Conservation (phyloP, 2,329 filamentous ascomycete species). For the Penicillium sumatraense region DNA sequence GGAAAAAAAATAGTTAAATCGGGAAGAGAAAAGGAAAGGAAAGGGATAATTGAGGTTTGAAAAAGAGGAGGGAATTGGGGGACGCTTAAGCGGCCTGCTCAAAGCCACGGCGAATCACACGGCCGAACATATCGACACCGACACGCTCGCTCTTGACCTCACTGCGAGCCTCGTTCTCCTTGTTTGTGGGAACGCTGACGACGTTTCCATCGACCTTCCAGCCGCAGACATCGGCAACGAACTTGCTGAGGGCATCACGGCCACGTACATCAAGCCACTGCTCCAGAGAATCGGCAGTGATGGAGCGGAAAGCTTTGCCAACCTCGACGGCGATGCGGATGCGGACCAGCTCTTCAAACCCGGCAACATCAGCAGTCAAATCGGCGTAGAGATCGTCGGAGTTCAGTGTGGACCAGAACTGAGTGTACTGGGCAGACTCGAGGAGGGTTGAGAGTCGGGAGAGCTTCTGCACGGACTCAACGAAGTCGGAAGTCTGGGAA, state of each 20-base stretch:
- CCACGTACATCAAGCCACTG: conserved; percentile 73
- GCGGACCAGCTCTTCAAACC: conserved; percentile 93
- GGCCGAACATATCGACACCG: conserved; percentile 54
- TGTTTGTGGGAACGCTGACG: conserved; percentile 84
- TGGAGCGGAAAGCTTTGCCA: conserved; percentile 77
- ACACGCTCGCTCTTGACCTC: conserved; percentile 95
- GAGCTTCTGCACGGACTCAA: conserved; percentile 90
- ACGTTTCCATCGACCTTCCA: conserved; percentile 73
- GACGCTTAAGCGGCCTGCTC: conserved; percentile 72
- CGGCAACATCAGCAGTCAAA: conserved; percentile 88
- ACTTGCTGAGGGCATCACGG: conserved; percentile 72
- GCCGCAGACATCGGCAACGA: conserved; percentile 81
- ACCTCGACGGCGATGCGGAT: conserved; percentile 87
- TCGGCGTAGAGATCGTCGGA: conserved; percentile 95
- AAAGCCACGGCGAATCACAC: conserved; percentile 82
- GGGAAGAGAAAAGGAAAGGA: conserved; percentile 17
- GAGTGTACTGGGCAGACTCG: conserved; percentile 84
- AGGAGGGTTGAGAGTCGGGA: conserved; percentile 83
- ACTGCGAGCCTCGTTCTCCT: conserved; percentile 97
- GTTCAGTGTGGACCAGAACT: conserved; percentile 93
- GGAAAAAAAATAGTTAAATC: conserved; percentile 21
- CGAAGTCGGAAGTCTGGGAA: conserved; percentile 58
- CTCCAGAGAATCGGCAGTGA: conserved; percentile 70
- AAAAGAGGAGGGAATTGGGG: conserved; percentile 2
- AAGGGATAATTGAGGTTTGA: conserved; percentile 7